Percentiles rank a stretch among this genome's conserved stretches.
phyloP scores from a whole-genome alignment of 2,329 filamentous ascomycete species.

The Fusarium aywerte region DNA sequence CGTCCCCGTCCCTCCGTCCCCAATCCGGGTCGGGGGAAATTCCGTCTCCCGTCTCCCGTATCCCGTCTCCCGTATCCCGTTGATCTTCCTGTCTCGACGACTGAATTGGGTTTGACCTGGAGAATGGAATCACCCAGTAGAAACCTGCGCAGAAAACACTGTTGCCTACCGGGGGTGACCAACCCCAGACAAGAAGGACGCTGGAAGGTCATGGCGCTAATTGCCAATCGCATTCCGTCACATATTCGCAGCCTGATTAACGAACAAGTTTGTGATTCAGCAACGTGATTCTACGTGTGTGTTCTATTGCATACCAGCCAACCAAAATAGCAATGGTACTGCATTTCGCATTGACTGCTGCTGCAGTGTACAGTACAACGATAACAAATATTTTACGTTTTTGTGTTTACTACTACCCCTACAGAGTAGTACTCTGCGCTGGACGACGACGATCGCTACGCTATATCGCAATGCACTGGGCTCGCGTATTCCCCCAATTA shows the following conservation, averaged over 20 bases:
- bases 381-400: not conserved
- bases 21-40: constrained; percentile 2
- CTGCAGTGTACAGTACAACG: not conserved
- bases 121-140: constrained; percentile 13
- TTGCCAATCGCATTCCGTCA: constrained; percentile 14
- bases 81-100: not conserved
- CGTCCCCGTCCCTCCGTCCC: constrained; percentile 6
- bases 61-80: constrained; percentile 20
- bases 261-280: constrained; percentile 3
- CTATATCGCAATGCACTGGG: not conserved
- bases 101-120: constrained; percentile 9
- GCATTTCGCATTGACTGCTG: constrained; percentile 18
- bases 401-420: not conserved
- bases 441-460: constrained; percentile 2
- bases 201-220: constrained; percentile 25
- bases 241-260: not conserved
- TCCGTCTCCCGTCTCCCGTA: constrained; percentile 19
- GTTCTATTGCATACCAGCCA: constrained; percentile 7
- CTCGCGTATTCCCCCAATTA: constrained; percentile 24
- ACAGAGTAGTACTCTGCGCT: constrained; percentile 27
- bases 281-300: constrained; percentile 2
- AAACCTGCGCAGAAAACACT: constrained; percentile 23
- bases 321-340: constrained; percentile 25
- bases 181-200: constrained; percentile 34
- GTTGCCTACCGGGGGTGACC: constrained; percentile 30